phyloP scores from a whole-genome alignment of 202 grass and related monocot species.

The Setaria viridis region DNA sequence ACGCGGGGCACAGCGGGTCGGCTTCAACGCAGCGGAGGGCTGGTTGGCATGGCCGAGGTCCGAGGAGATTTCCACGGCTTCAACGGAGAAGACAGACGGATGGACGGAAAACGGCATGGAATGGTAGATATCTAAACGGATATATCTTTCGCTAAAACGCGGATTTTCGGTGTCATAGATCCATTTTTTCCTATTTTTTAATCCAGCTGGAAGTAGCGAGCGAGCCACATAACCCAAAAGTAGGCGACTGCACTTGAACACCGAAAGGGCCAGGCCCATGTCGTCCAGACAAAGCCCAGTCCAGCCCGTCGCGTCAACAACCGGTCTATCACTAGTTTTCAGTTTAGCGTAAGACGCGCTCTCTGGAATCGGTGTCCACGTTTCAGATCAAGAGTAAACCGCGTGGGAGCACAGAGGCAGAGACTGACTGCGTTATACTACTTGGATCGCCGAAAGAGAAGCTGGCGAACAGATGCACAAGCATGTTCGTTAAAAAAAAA shows the following conservation, averaged over 20 bases:
- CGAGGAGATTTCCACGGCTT: no score
- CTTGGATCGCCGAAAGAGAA: neutral
- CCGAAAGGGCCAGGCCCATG: neutral
- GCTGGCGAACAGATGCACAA: conserved; percentile 11
- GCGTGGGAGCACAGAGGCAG: neutral
- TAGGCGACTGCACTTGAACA: no score
- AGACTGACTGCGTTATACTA: neutral
- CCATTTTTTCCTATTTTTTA: neutral
- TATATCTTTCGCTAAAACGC: no score
- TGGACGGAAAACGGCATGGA: no score
- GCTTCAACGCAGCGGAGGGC: no score
- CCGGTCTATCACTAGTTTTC: neutral
- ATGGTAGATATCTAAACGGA: no score
- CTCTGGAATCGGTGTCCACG: neutral
- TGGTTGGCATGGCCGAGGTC: no score
- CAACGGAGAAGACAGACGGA: no score
- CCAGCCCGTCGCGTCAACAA: neutral
- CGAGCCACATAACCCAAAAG: no score
- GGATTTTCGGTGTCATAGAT: no score
- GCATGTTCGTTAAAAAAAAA: neutral
- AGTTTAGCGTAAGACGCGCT: neutral
- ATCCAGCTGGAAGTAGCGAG: neutral
- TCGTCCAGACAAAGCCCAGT: neutral
- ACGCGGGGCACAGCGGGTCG: no score
- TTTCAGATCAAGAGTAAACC: neutral